Evolutionary conservation across 2,329 filamentous ascomycete genomes (phyloP), one percentile per base, ranked within the genome.

Genomic region (Cercospora sp.): DNA sequence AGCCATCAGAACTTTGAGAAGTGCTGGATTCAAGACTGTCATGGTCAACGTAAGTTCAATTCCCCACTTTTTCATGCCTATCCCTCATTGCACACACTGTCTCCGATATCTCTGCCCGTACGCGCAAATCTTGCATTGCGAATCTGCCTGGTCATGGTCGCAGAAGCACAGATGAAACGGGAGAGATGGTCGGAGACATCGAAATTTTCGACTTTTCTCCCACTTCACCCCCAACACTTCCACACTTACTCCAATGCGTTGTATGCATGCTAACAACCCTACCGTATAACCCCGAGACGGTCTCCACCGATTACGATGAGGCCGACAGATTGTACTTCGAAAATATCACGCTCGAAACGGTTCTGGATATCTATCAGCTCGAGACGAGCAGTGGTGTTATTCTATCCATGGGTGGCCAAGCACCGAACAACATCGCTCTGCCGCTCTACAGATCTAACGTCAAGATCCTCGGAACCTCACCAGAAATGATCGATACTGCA

Each of bases 401-500:
- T 60, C 91, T 96, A 68, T 94, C 93, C 63, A 97, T 98, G 92
- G 94, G 95, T 81, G 95, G 95, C 8, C 95, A 99, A 79, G 96
- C 93, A 0, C 94, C 95, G 2, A 98, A 98, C 86, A 98, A 98
- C 84, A 97, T 99, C 75, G 93, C 95, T 1, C 85, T 98, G 61
- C 91, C 93, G 3, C 87, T 99, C 20, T 90, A 94, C 79, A 91
- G 94, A 71, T 87, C 93, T 60, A 95, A 96, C 70, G 92, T 97
- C 77, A 96, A 94, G 83, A 90, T 98, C 39, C 85, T 98, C 3
- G 95, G 95, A 74, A 99, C 95, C 1, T 97, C 94, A 0, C 95
- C 95, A 9, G 95, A 99, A 80, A 98, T 98, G 94, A 98, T 99
- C 77, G 95, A 99, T 79, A 93, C 88, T 39, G 95, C 95, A 1